Evolutionary conservation across 106 monocot genomes (phyloP).

Genomic region (Allium sativum): DNA sequence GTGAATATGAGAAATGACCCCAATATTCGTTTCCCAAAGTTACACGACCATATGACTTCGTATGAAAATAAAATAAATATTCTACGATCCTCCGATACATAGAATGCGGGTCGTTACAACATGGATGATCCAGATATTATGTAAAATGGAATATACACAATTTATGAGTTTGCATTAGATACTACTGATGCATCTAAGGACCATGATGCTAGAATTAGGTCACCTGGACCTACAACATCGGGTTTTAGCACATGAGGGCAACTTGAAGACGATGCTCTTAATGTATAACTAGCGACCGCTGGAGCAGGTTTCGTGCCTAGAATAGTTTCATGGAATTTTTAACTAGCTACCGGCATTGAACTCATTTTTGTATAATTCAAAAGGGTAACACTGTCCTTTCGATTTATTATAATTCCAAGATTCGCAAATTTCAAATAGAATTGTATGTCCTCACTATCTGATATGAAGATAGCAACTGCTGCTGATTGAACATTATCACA

Average conservation of each 20-base stretch:
- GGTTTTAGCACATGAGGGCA: constrained; percentile 27
- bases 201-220: too few species aligned
- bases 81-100: too few species aligned
- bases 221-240: constrained; percentile 28
- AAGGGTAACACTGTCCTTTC: constrained; percentile 14
- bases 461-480: constrained; percentile 28
- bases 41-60: too few species aligned
- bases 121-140: too few species aligned
- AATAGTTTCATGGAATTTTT: constrained; percentile 15
- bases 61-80: too few species aligned
- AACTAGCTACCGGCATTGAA: constrained; percentile 11
- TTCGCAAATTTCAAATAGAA: constrained; percentile 9
- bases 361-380: constrained; percentile 17
- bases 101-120: too few species aligned
- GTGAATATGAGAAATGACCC: too few species aligned
- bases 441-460: constrained; percentile 1
- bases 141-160: neutral
- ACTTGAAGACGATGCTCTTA: constrained; percentile 15
- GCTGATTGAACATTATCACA: neutral
- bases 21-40: too few species aligned
- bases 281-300: constrained; percentile 4
- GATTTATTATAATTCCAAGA: constrained; percentile 23
- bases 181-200: constrained; percentile 7
- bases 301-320: constrained; percentile 22
- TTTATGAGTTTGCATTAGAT: neutral